These are phyloP conservation scores for Botrytis byssoidea DNA, from an alignment of 2,329 filamentous ascomycete species.

Conservation along the genomic window DNA sequence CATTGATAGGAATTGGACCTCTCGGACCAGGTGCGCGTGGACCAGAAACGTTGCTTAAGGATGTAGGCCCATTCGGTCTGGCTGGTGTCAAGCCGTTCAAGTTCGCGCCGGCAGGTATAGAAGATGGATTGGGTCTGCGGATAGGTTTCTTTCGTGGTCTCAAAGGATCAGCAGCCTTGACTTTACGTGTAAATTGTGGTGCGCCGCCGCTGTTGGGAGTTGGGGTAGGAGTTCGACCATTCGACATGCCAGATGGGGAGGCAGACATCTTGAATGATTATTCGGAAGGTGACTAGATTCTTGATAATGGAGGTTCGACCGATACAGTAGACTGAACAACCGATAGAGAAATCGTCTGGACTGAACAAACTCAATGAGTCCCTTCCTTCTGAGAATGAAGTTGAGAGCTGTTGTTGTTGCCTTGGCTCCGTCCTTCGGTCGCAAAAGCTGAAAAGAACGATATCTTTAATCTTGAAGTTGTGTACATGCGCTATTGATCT, in stretches of 20 bases:
- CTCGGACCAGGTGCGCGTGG: slow-evolving; percentile 20
- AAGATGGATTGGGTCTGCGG: slow-evolving; percentile 40
- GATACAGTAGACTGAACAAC: background rate
- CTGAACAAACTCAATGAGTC: background rate
- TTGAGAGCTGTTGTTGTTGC: background rate
- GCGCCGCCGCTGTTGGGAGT: slow-evolving; percentile 50
- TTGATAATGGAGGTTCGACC: background rate
- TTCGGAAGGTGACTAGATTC: background rate
- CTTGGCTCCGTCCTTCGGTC: slow-evolving; percentile 7
- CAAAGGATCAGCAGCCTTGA: slow-evolving; percentile 59
- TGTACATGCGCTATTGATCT: background rate
- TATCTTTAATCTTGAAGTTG: background rate
- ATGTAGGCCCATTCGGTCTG: slow-evolving; percentile 7
- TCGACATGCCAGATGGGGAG: slow-evolving; percentile 46
- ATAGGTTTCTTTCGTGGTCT: slow-evolving; percentile 58
- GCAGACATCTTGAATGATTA: slow-evolving; percentile 41
- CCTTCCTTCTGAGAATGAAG: no score
- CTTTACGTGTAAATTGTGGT: slow-evolving; percentile 48
- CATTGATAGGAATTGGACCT: slow-evolving; percentile 32
- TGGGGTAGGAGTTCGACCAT: slow-evolving; percentile 48
- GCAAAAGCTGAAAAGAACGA: slow-evolving; percentile 2
- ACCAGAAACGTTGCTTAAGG: slow-evolving; percentile 22
- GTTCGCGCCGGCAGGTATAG: slow-evolving; percentile 24
- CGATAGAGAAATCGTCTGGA: background rate
- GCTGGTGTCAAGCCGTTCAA: slow-evolving; percentile 26